phyloP scores from a whole-genome alignment of 140 eudicot genomes.

The Cichorium intybus region DNA sequence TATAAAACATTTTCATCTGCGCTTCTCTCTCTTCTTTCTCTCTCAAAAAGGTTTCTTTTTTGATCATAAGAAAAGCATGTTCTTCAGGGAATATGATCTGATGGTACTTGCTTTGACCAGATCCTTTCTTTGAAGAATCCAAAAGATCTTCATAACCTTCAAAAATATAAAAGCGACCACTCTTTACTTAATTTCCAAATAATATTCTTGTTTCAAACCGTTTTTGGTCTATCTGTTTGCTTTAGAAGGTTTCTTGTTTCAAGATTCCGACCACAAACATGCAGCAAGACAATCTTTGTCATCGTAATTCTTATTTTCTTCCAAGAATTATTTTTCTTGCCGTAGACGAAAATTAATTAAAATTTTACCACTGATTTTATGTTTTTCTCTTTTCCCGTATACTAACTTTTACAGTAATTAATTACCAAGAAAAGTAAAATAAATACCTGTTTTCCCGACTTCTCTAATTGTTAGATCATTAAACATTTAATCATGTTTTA shows the following conservation, averaged over 20 bases:
- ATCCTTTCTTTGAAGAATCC: conserved; percentile 42
- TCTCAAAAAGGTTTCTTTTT: conserved; percentile 21
- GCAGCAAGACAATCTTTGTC: conserved; percentile 49
- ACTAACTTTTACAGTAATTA: neutral
- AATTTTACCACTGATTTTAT: conserved; percentile 6
- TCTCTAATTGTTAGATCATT: neutral
- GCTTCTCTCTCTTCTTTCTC: conserved; percentile 17
- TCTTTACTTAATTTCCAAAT: conserved; percentile 24
- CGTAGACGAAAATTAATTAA: conserved; percentile 2
- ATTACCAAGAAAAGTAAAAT: neutral
- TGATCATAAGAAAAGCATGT: conserved; percentile 56
- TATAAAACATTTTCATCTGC: conserved; percentile 8
- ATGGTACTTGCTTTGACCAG: conserved; percentile 77
- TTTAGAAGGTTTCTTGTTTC: conserved; percentile 31
- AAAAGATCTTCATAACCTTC: conserved; percentile 33
- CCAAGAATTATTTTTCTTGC: neutral
- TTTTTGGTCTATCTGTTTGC: conserved; percentile 30
- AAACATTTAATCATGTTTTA: neutral
- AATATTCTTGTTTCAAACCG: conserved; percentile 30
- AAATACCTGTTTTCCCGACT: neutral
- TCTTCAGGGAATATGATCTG: conserved; percentile 43
- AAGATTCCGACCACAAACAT: conserved; percentile 59
- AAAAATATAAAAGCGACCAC: conserved; percentile 19
- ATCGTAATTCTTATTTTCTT: conserved; percentile 21
- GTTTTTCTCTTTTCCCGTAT: conserved; percentile 1